These are phyloP conservation scores for Trichoderma breve DNA, from an alignment of 2,329 filamentous ascomycete species.

Conservation along the genomic window DNA sequence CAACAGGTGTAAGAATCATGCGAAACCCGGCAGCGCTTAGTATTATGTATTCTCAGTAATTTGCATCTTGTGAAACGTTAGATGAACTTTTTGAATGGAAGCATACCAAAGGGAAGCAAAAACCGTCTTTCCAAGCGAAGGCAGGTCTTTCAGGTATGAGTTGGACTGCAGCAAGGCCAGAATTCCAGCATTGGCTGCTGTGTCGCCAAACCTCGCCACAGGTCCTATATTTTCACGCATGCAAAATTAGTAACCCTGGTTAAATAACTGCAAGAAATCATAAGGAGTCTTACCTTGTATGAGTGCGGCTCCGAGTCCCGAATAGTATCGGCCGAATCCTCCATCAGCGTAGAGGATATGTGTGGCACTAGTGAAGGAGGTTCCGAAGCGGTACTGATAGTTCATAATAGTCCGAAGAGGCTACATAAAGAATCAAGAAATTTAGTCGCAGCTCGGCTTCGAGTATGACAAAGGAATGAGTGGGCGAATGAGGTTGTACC, in stretches of 20 bases:
- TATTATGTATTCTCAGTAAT: neutral
- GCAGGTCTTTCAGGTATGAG: constrained; percentile 42
- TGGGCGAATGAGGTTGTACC: constrained; percentile 31
- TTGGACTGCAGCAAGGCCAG: constrained; percentile 47
- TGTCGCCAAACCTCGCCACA: constrained; percentile 47
- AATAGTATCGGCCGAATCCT: constrained; percentile 44
- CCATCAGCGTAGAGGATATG: constrained; percentile 43
- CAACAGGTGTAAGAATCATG: constrained; percentile 48
- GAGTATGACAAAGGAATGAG: neutral
- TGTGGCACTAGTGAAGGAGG: constrained; percentile 40
- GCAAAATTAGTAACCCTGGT: neutral
- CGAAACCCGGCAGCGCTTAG: constrained; percentile 45
- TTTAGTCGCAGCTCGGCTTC: neutral
- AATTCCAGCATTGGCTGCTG: constrained; percentile 50
- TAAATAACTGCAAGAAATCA: neutral
- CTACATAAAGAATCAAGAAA: constrained; percentile 27
- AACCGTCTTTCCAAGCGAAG: constrained; percentile 44
- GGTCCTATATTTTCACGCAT: constrained; percentile 35
- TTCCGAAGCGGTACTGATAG: constrained; percentile 49
- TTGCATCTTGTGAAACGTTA: neutral
- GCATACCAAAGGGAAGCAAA: constrained; percentile 46
- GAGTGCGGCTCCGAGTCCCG: constrained; percentile 45
- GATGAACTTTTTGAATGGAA: neutral
- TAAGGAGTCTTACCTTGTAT: constrained; percentile 39
- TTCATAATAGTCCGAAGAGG: constrained; percentile 51